A percentile compares a stretch with the other conserved stretches of the same genome.
These are phyloP conservation scores for Psilocybe mexicana DNA, from an alignment of 1,284 basidiomycete species.

Conservation along the genomic window DNA sequence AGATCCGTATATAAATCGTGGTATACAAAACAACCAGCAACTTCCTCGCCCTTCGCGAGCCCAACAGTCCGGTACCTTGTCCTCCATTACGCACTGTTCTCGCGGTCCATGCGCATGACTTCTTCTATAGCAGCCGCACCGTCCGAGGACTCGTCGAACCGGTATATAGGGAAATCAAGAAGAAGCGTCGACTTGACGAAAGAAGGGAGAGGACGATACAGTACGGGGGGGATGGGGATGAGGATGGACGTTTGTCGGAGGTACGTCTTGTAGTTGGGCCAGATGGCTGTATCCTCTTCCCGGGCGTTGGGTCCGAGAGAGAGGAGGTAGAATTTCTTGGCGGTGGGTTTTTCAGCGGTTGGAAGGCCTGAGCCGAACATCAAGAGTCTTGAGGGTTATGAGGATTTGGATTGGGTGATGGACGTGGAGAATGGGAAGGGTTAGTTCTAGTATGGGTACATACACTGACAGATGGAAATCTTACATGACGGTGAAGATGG, in stretches of 20 bases:
- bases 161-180: slow-evolving; percentile 65
- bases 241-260: slow-evolving; percentile 64
- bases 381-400: slow-evolving; percentile 45
- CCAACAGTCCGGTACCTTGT: not conserved
- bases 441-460: too few species aligned
- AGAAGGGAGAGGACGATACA: slow-evolving; percentile 59
- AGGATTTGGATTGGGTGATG: too few species aligned
- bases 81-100: not conserved
- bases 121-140: slow-evolving; percentile 46
- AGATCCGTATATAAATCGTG: too few species aligned
- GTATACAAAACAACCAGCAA: not conserved
- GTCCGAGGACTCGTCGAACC: slow-evolving; percentile 56
- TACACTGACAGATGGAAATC: slow-evolving; percentile 21
- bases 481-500: slow-evolving; percentile 66
- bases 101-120: not conserved
- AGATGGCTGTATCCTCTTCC: slow-evolving; percentile 37
- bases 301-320: slow-evolving; percentile 43
- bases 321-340: slow-evolving; percentile 65
- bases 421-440: not conserved
- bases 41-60: not conserved
- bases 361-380: slow-evolving; percentile 74
- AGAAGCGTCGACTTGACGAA: slow-evolving; percentile 60
- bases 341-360: slow-evolving; percentile 71
- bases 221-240: slow-evolving; percentile 59
- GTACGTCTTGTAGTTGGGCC: slow-evolving; percentile 60